Base-by-base conservation (phyloP, 116 monocot species). In the Dioscorea cayenensis region DNA sequence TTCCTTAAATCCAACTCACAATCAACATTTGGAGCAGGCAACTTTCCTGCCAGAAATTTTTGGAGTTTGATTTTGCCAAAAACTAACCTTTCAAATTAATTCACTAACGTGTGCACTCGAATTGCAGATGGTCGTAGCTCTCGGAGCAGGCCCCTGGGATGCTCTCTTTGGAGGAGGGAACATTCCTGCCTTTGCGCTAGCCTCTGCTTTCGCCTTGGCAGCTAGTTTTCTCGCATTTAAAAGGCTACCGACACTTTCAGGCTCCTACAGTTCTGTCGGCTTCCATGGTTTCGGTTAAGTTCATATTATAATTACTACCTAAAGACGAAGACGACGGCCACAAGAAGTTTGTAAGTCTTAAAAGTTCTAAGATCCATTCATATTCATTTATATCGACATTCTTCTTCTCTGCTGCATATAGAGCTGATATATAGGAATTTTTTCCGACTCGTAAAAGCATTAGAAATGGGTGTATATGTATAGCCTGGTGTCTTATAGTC, bases 161-260 rank as follows among this genome's bases (percentile, higher is more conserved):
- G 93, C 90, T 55, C 82, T 97, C 5, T 97, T 93, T 75, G 97
- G 94, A 25, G 93, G 93, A 59, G 97, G 97, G 20, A 97, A 97
- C 84, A 72, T 93, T 65, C 97, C 97, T 50, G 93, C 93, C 25
- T 97, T 97, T 70, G 82, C 73, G n/a, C 28, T 97, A 60, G 97
- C 97, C 55, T 71, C 97, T 0, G 49, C 79, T 23, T 97, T 93
- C 32, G 70, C 97, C 22, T 64, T 88, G 4, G 77, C 48, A 1
- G 84, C 84, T 14, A 86, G 85, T 3, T 43, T 90, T 28, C 25
- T 93, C 60, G 88, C 97, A 20, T 27, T 89, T 13, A 7, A 29
- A 19, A 97, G 86, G 88, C 78, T 97, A 22, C 97, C 97, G 6
- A 66, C 16, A 7, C 81, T 89, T 25, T 82, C 94, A 10, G 79